These are phyloP conservation scores for Mycena indigotica DNA, from an alignment of 768 basidiomycete species.

Conservation along the genomic window DNA sequence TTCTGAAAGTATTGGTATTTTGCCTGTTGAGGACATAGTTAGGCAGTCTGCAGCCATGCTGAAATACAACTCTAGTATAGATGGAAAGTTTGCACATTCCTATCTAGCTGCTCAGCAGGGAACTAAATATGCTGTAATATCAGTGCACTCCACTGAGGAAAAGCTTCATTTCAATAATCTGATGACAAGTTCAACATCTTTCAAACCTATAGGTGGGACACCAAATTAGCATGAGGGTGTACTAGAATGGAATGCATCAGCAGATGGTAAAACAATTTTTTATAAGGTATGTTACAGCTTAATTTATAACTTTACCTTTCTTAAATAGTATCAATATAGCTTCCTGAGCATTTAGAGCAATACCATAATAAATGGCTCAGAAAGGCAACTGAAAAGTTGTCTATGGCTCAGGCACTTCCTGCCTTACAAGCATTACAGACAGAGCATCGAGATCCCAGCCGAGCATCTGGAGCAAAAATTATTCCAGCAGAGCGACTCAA, in stretches of 20 bases:
- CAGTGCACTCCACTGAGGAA: slow-evolving; percentile 6
- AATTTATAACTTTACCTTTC: background rate
- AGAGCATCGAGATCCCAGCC: background rate
- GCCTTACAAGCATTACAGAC: background rate
- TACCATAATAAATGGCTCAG: background rate
- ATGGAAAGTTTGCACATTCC: slow-evolving; percentile 4
- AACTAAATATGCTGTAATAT: slow-evolving; percentile 10
- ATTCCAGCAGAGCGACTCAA: background rate
- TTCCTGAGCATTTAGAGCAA: background rate
- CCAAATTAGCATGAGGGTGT: slow-evolving; percentile 4
- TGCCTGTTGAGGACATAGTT: background rate
- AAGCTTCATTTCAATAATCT: background rate
- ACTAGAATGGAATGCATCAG: slow-evolving; percentile 7
- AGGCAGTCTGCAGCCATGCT: background rate
- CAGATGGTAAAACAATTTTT: slow-evolving; percentile 11
- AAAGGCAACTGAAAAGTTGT: background rate
- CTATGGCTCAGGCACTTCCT: background rate
- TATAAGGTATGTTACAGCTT: slow-evolving; percentile 14
- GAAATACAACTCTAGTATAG: background rate
- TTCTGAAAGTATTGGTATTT: slow-evolving; percentile 3
- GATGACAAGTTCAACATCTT: background rate
- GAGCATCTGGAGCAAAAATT: background rate
- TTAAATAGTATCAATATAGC: background rate
- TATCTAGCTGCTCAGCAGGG: slow-evolving; percentile 14
- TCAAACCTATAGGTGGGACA: background rate